Percentiles rank a stretch among this genome's conserved stretches.
Evolutionary conservation across 495 filamentous ascomycete genomes (phyloP).

Genomic region (Lasiosphaeris hirsuta): DNA sequence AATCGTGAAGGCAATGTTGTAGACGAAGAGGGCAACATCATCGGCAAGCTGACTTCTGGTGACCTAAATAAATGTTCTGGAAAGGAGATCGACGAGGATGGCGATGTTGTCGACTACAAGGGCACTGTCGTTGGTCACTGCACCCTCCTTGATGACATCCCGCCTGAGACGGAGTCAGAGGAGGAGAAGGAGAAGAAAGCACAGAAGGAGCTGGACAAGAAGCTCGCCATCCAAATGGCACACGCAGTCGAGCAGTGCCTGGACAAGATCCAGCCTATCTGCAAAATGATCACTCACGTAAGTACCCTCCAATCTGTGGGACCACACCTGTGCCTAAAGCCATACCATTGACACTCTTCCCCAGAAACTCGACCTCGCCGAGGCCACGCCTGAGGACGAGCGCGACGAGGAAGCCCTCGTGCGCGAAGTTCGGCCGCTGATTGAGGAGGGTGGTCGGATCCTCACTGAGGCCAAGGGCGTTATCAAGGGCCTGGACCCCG

Average conservation of each 20-base stretch:
- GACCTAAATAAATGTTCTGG: slow-evolving; percentile 67
- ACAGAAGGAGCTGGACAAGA: slow-evolving; percentile 61
- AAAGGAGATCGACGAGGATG: slow-evolving; percentile 81
- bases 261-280: slow-evolving; percentile 78
- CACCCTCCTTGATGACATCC: slow-evolving; percentile 73
- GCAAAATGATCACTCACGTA: slow-evolving; percentile 84
- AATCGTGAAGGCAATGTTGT: slow-evolving; percentile 81
- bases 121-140: slow-evolving; percentile 77
- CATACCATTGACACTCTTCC: slow-evolving; percentile 2
- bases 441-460: slow-evolving; percentile 79
- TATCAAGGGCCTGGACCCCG: slow-evolving; percentile 87
- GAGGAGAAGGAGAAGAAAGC: slow-evolving; percentile 53
- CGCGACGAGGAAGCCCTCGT: slow-evolving; percentile 89
- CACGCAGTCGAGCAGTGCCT: slow-evolving; percentile 72
- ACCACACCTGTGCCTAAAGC: background rate
- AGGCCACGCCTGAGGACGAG: slow-evolving; percentile 82
- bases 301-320: slow-evolving; percentile 21
- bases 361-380: slow-evolving; percentile 74
- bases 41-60: slow-evolving; percentile 75
- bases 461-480: slow-evolving; percentile 85
- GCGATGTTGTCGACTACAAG: slow-evolving; percentile 78
- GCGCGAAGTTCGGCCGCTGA: slow-evolving; percentile 75
- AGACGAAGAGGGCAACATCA: slow-evolving; percentile 74
- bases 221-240: slow-evolving; percentile 76
- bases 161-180: slow-evolving; percentile 43